Conservation (phyloP, 2,329 filamentous ascomycete genomes). For the Daldinia sp. region DNA sequence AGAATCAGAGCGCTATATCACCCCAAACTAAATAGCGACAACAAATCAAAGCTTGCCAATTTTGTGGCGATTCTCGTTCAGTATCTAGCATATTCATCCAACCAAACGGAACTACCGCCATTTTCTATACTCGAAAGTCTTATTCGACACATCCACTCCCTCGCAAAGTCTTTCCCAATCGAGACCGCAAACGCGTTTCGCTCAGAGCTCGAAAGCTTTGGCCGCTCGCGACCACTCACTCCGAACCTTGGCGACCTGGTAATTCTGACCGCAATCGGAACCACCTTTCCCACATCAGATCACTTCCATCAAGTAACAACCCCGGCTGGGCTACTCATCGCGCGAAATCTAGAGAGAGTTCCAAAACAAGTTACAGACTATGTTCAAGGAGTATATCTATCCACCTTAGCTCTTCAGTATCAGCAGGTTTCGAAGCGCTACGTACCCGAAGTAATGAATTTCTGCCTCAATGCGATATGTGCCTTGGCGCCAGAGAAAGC, state of each 20-base stretch:
- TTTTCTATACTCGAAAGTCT: slow-evolving; percentile 81
- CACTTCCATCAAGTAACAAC: slow-evolving; percentile 97
- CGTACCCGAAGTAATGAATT: slow-evolving; percentile 88
- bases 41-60: slow-evolving; percentile 82
- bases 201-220: slow-evolving; percentile 72
- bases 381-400: slow-evolving; percentile 81
- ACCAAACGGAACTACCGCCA: slow-evolving; percentile 60
- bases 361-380: slow-evolving; percentile 75
- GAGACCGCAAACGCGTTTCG: slow-evolving; percentile 84
- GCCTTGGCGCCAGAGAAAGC: slow-evolving; percentile 71
- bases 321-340: slow-evolving; percentile 87
- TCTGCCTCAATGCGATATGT: slow-evolving; percentile 78
- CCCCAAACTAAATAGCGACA: slow-evolving; percentile 83
- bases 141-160: slow-evolving; percentile 90
- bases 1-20: slow-evolving; percentile 93
- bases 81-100: slow-evolving; percentile 65
- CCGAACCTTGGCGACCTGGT: slow-evolving; percentile 79
- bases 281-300: slow-evolving; percentile 93
- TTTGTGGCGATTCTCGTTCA: slow-evolving; percentile 77
- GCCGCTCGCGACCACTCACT: slow-evolving; percentile 61
- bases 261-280: slow-evolving; percentile 84
- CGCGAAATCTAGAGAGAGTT: slow-evolving; percentile 83
- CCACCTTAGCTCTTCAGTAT: slow-evolving; percentile 83
- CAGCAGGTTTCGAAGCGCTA: slow-evolving; percentile 87
- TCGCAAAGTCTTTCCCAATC: slow-evolving; percentile 86